Evolutionary conservation across 768 basidiomycete species (phyloP), one percentile per base, ranked within the genome.

Genomic region (Russula sp.): DNA sequence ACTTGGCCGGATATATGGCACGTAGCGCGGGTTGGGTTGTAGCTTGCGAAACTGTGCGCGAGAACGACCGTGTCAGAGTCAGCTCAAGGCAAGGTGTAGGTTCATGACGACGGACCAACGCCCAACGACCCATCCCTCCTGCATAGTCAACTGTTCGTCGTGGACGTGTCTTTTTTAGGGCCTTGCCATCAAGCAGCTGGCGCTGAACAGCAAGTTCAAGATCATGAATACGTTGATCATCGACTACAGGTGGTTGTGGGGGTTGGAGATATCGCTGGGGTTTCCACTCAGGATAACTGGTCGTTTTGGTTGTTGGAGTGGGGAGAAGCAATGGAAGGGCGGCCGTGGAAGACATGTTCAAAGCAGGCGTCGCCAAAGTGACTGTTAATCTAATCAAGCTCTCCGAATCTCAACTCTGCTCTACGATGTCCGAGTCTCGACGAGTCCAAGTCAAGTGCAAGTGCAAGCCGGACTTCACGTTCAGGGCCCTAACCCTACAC

Each of bases 141-240:
- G 89, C 88, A 69, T 94, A 98, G 75, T 98, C 97, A 13, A 98
- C 95, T 20, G 97, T 98, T 76, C 94, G 78, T 59, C 95, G 78
- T 22, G 97, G 94, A 64, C 94, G 83, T 52, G 91, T 94, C 79
- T 94, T 95, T 81, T 93, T 96, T 66, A 89, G 81, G 18, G 85
- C 77, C 73, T 89, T 91, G 3, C 91, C 91, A 69, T 93, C 92
- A 65, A 89, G 77, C 69, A 84, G 76, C 70, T 85, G 86, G 53
- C 86, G 77, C 34, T 83, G 85, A 68, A 81, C 85, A 1, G 89
- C 91, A 65, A 91, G 77, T 70, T 95, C 91, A 64, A 87, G 84
- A 68, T 95, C 90, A 51, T 87, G 79, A 51, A 87, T 72, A 72
- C 86, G 86, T 6, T 83, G 80, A 63, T 91, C 89, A 68, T 95